Conservation (phyloP, 768 basidiomycete species). For the Tulasnella sp. region DNA sequence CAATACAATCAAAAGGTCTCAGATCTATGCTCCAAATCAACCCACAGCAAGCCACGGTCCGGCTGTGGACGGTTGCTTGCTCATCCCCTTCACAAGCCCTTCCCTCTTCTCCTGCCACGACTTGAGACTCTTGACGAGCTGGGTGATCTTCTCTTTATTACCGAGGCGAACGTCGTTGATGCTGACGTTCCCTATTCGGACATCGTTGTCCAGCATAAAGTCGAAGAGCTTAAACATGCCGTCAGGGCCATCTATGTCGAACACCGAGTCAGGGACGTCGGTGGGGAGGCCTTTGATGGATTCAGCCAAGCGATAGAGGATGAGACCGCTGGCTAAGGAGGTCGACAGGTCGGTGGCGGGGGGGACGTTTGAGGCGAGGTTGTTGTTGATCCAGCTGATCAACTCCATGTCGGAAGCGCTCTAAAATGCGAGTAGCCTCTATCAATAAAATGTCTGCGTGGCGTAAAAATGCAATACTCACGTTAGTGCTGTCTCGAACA, state of each 20-base stretch:
- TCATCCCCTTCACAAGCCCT: conserved; percentile 31
- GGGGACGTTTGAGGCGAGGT: conserved; percentile 53
- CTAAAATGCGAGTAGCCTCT: not conserved
- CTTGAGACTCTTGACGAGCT: conserved; percentile 69
- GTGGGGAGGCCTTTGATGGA: conserved; percentile 46
- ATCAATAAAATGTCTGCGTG: not conserved
- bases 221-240: conserved; percentile 87
- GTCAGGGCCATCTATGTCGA: conserved; percentile 73
- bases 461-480: not conserved
- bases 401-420: conserved; percentile 33
- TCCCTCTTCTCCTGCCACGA: conserved; percentile 71
- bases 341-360: conserved; percentile 38
- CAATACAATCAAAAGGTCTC: not conserved
- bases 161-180: conserved; percentile 88
- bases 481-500: not conserved
- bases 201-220: conserved; percentile 83
- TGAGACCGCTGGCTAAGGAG: conserved; percentile 51
- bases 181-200: conserved; percentile 80
- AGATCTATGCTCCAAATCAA: not conserved
- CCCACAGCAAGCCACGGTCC: conserved; percentile 15
- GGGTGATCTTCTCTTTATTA: conserved; percentile 70
- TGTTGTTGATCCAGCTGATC: conserved; percentile 83
- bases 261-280: conserved; percentile 66
- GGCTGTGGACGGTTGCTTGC: conserved; percentile 5
- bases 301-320: conserved; percentile 79